These are phyloP conservation scores for Phalaenopsis hybrid DNA, from an alignment of 116 monocot species.

Conservation along the genomic window DNA sequence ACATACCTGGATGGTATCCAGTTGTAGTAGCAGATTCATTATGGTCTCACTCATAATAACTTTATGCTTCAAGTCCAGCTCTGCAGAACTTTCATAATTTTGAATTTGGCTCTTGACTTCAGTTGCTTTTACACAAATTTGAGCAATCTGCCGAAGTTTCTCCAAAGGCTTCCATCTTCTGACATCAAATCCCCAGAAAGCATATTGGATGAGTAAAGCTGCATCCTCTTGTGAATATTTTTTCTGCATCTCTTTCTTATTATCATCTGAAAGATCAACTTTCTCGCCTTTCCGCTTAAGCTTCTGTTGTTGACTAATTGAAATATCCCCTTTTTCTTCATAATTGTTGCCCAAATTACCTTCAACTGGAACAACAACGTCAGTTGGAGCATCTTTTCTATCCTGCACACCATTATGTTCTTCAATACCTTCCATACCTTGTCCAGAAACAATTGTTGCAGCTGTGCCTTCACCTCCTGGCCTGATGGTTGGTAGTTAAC, in stretches of 20 bases:
- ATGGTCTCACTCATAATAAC: slow-evolving; percentile 42
- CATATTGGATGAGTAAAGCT: slow-evolving; percentile 50
- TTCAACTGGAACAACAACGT: not conserved
- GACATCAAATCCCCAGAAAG: slow-evolving; percentile 48
- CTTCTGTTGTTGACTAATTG: not conserved
- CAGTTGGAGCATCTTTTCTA: not conserved
- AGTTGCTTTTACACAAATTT: slow-evolving; percentile 20
- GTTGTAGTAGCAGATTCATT: slow-evolving; percentile 64
- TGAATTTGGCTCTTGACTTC: slow-evolving; percentile 23
- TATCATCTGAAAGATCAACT: not conserved
- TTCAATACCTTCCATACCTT: not conserved
- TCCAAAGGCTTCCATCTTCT: slow-evolving; percentile 48
- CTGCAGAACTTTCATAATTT: slow-evolving; percentile 16
- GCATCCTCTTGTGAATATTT: slow-evolving; percentile 37
- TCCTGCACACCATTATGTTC: not conserved
- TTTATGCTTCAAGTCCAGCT: slow-evolving; percentile 28
- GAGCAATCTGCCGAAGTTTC: slow-evolving; percentile 44
- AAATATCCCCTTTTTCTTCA: not conserved
- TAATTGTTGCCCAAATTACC: not conserved
- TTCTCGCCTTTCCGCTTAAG: not conserved
- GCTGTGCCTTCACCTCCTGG: not conserved
- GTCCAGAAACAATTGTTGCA: not conserved
- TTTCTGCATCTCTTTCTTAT: not conserved
- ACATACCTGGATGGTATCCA: slow-evolving; percentile 66
- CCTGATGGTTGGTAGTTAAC: not conserved